phyloP scores from a whole-genome alignment of 805 yeast species.

The Saturnispora galanensis region DNA sequence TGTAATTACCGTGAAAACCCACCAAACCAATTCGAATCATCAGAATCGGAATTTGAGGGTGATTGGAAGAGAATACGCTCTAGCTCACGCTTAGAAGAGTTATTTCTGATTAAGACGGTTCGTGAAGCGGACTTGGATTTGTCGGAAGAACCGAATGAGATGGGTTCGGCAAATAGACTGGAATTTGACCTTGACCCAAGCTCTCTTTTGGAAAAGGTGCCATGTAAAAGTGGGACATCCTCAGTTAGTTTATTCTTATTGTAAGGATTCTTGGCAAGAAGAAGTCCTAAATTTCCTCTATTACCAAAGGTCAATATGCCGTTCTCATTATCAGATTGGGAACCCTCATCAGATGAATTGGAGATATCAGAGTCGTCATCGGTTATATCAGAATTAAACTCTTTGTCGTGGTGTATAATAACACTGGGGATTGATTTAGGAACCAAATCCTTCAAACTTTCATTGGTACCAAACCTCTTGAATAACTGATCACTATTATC shows the following conservation, averaged over 20 bases:
- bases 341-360: background rate
- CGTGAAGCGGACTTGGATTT: too few species aligned
- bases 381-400: background rate
- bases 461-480: constrained; percentile 6
- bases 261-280: background rate
- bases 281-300: background rate
- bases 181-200: constrained; percentile 9
- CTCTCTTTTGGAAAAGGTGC: constrained; percentile 13
- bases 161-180: background rate
- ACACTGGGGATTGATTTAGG: background rate
- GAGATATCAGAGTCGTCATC: constrained; percentile 1
- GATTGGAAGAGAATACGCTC: background rate
- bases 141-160: too few species aligned
- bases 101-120: too few species aligned
- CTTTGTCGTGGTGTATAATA: background rate
- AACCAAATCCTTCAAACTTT: constrained; percentile 6
- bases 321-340: constrained; percentile 5
- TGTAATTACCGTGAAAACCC: constrained; percentile 11
- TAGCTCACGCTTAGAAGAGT: background rate
- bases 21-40: constrained; percentile 12
- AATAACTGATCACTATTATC: constrained; percentile 5
- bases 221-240: constrained; percentile 10
- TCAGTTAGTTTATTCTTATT: background rate
- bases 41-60: background rate
- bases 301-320: constrained; percentile 13